phyloP scores from a whole-genome alignment of 1,284 basidiomycete species.

The Malassezia nana region DNA sequence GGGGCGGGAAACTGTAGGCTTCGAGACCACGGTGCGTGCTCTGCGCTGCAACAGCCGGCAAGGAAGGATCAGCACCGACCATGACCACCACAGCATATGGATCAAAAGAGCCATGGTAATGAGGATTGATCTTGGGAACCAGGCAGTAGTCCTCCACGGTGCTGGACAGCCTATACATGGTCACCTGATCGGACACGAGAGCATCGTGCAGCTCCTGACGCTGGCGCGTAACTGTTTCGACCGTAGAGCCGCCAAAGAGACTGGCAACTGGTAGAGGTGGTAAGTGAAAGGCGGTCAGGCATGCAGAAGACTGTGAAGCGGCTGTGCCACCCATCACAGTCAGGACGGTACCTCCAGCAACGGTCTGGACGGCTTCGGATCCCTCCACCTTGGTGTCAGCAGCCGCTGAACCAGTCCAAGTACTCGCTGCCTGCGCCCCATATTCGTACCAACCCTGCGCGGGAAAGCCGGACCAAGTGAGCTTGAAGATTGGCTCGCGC shows the following conservation, averaged over 20 bases:
- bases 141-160: conserved; percentile 63
- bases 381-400: neutral
- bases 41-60: conserved; percentile 38
- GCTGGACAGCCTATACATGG: conserved; percentile 54
- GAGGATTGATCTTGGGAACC: conserved; percentile 62
- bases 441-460: conserved; percentile 32
- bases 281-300: conserved; percentile 62
- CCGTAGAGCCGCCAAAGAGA: conserved; percentile 49
- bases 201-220: conserved; percentile 22
- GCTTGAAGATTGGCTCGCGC: conserved; percentile 73
- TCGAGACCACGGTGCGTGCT: conserved; percentile 34
- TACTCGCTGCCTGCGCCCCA: conserved; percentile 17
- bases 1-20: conserved; percentile 36
- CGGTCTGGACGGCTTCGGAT: neutral
- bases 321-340: conserved; percentile 64
- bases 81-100: conserved; percentile 58
- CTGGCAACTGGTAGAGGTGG: conserved; percentile 58
- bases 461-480: conserved; percentile 58
- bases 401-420: conserved; percentile 16
- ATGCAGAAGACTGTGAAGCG: conserved; percentile 54
- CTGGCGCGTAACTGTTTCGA: conserved; percentile 49
- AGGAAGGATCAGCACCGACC: conserved; percentile 26
- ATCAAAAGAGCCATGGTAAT: conserved; percentile 63
- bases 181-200: conserved; percentile 54
- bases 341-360: conserved; percentile 49